phyloP scores from a whole-genome alignment of 208 protist species.

The Trypanosoma scelopori region DNA sequence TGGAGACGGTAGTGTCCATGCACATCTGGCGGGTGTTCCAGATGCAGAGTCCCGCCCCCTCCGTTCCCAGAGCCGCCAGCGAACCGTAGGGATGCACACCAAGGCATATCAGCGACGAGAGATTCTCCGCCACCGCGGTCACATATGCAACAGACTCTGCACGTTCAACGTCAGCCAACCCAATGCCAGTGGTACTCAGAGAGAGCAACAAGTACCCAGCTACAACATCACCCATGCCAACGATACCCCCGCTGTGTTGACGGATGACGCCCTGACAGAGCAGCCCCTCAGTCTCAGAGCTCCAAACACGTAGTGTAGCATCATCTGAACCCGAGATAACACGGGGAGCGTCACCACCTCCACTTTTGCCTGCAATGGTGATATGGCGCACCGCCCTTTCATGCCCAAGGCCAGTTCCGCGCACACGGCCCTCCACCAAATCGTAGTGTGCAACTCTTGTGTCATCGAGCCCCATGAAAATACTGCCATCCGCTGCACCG shows the following conservation, averaged over 20 bases:
- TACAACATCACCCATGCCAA: constrained; percentile 5
- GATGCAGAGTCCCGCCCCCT: constrained; percentile 62
- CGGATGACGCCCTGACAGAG: constrained; percentile 24
- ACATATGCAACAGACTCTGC: constrained; percentile 18
- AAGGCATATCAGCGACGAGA: constrained; percentile 13
- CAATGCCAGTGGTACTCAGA: constrained; percentile 7
- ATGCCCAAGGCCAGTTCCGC: constrained; percentile 49
- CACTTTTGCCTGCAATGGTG: constrained; percentile 18
- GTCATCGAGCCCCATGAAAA: constrained; percentile 23
- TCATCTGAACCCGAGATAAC: constrained; percentile 97
- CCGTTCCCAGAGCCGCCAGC: constrained; percentile 50
- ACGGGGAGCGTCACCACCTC: constrained; percentile 22
- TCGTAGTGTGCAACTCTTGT: constrained; percentile 45
- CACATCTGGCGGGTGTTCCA: constrained; percentile 90
- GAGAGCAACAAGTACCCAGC: constrained; percentile 17
- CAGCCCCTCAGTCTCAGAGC: constrained; percentile 12
- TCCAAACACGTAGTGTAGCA: constrained; percentile 98
- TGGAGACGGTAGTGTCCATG: constrained; percentile 72
- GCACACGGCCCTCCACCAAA: constrained; percentile 20
- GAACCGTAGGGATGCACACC: constrained; percentile 68
- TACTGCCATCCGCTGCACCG: constrained; percentile 27
- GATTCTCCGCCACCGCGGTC: not conserved
- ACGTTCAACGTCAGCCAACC: constrained; percentile 31
- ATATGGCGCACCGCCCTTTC: constrained; percentile 52
- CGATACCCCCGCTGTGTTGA: constrained; percentile 21